Percentiles rank a stretch among this genome's conserved stretches.
Evolutionary conservation across 495 filamentous ascomycete genomes (phyloP).

Genomic region (Podospora didyma): DNA sequence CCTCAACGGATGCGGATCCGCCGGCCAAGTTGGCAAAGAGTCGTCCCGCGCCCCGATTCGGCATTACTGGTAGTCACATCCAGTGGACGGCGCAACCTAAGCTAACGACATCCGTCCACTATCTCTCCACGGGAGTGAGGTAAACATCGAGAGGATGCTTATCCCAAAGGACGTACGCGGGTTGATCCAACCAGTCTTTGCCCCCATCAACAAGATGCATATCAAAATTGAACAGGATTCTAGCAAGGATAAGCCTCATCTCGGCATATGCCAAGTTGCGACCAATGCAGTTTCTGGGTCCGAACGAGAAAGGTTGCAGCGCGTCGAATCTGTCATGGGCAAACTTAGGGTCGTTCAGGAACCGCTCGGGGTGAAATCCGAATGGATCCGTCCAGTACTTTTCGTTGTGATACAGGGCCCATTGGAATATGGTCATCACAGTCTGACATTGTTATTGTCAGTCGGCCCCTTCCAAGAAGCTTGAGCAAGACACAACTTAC

Average conservation of each 20-base stretch:
- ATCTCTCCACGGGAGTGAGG: too few species aligned
- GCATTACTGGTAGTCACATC: too few species aligned
- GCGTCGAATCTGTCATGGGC: slow-evolving; percentile 41
- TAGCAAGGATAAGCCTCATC: slow-evolving; percentile 46
- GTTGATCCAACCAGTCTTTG: slow-evolving; percentile 29
- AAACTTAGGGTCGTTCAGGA: slow-evolving; percentile 28
- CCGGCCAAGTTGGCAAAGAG: too few species aligned
- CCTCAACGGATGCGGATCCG: too few species aligned
- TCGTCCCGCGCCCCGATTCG: too few species aligned
- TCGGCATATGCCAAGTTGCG: slow-evolving; percentile 36
- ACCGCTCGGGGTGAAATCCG: slow-evolving; percentile 48
- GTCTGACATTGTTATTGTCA: slow-evolving; percentile 33
- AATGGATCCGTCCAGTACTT: slow-evolving; percentile 44
- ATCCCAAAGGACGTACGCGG: background rate
- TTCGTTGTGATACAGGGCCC: slow-evolving; percentile 38
- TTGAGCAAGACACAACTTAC: too few species aligned
- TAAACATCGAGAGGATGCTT: too few species aligned
- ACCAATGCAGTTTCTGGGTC: slow-evolving; percentile 55
- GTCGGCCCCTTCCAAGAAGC: too few species aligned
- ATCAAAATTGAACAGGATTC: slow-evolving; percentile 46
- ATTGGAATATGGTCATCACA: slow-evolving; percentile 45
- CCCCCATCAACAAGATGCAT: slow-evolving; percentile 31
- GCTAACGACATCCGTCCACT: too few species aligned
- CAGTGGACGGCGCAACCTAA: too few species aligned
- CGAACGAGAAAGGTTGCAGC: slow-evolving; percentile 49